Evolutionary conservation across 2,329 filamentous ascomycete species (phyloP), one percentile per base, ranked within the genome.

Genomic region (Didymosphaeria variabile): DNA sequence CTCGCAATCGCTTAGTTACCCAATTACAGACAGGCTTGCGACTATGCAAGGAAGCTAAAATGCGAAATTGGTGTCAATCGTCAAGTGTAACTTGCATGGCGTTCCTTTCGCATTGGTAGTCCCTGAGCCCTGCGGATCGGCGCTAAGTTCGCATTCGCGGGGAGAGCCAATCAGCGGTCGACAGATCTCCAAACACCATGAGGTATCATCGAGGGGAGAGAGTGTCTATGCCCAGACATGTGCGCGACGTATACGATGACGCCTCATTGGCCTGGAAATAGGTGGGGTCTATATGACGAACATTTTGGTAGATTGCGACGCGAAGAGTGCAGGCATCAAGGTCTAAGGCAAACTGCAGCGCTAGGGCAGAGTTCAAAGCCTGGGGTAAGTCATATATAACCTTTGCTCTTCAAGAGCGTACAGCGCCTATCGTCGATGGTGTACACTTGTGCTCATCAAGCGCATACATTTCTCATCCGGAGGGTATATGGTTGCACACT

Each of bases 71-170:
- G 21, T 5, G 19, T 21, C 32, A 19, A 32, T 32, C 26, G 12
- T 7, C 44, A 32, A 19, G 17, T 53, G 31, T 46, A 32, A 21
- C 19, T n/a, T 17, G 36, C 34, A 32, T 58, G 36, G n/a, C 29
- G 15, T 23, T 49, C 21, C 50, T 47, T 63, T 60, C 57, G 60
- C 57, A 57, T 47, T 51, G 51, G 47, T 15, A 54, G 42, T 9
- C 29, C 7, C 17, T 23, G 15, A 34, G 57, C 54, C 53, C 49
- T 34, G 34, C 17, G 50, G 55, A 59, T 57, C 26, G 56, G 42
- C 61, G 64, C 64, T 64, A 66, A 66, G 36, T 60, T 65, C 60
- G 64, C 64, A 63, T 65, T 63, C 64, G 64, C 45, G 9, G 31
- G 42, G 40, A 17, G 47, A 42, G 36, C 64, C 62, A 67, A 67